Evolutionary conservation across 306 rosid genomes (phyloP).

Genomic region (Castanospermum australe): DNA sequence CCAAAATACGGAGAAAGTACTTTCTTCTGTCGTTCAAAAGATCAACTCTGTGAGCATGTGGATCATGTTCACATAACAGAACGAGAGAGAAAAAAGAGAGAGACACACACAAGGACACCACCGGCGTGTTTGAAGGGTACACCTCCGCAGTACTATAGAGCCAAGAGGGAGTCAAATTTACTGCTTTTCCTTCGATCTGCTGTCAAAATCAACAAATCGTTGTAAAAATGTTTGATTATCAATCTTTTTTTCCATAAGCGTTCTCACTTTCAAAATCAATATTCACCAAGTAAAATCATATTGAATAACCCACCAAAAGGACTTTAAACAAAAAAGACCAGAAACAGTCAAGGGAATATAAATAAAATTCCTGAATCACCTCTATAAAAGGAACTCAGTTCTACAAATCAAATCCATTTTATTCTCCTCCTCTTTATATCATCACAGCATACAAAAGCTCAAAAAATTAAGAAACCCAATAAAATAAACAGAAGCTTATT

Average conservation of each 20-base stretch:
- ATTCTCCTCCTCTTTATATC: background rate
- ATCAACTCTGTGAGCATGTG: background rate
- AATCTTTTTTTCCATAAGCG: background rate
- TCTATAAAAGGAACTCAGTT: constrained; percentile 4
- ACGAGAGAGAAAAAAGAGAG: background rate
- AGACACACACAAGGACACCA: background rate
- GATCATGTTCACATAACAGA: constrained; percentile 4
- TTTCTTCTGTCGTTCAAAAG: constrained; percentile 15
- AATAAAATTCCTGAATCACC: background rate
- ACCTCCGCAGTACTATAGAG: constrained; percentile 4
- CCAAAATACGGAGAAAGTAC: constrained; percentile 17
- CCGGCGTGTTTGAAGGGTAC: constrained; percentile 35
- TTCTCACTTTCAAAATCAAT: constrained; percentile 31
- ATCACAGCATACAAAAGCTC: background rate
- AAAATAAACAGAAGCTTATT: background rate
- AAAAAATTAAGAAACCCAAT: background rate
- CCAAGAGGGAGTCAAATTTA: constrained; percentile 36
- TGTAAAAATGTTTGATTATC: constrained; percentile 26
- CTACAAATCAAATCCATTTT: background rate
- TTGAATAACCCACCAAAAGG: constrained; percentile 35
- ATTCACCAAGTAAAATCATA: constrained; percentile 10
- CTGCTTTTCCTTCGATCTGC: background rate
- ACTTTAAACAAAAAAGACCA: background rate
- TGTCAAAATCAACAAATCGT: constrained; percentile 12
- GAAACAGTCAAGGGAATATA: background rate